Evolutionary conservation across 441 rosid genomes (phyloP).

Genomic region (Breynia disticha): DNA sequence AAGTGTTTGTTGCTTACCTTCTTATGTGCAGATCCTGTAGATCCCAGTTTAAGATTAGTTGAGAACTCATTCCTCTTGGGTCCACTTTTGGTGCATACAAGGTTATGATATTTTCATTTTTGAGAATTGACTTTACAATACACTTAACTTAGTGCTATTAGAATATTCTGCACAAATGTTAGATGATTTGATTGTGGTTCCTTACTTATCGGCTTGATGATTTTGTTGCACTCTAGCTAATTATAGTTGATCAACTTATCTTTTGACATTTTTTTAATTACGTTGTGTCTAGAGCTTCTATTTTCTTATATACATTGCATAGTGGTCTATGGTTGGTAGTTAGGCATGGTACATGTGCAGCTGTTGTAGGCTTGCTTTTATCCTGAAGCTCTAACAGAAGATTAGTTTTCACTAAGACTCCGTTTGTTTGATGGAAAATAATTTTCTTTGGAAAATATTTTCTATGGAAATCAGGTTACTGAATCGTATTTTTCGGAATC

Average conservation of each 20-base stretch:
- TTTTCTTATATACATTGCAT: background rate
- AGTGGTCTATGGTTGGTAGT: background rate
- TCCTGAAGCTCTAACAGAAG: background rate
- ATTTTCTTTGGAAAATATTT: too few species aligned
- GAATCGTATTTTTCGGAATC: too few species aligned
- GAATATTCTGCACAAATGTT: too few species aligned
- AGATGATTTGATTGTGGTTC: background rate
- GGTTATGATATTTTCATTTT: conserved; percentile 32
- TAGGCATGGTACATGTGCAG: background rate
- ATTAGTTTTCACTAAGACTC: too few species aligned
- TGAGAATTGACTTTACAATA: too few species aligned
- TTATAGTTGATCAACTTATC: background rate
- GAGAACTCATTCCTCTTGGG: conserved; percentile 91
- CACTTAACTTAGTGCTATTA: too few species aligned
- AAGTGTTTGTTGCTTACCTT: conserved; percentile 3
- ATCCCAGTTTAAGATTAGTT: conserved; percentile 52
- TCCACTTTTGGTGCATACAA: conserved; percentile 60
- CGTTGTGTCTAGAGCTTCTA: background rate
- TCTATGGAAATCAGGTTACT: too few species aligned
- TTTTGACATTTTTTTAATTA: background rate
- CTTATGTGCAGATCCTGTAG: conserved; percentile 57
- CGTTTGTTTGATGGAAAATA: too few species aligned
- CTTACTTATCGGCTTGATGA: background rate
- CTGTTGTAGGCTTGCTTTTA: background rate
- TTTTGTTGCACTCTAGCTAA: background rate